Percentiles rank a stretch among this genome's conserved stretches.
Conservation (phyloP, 805 yeast species). For the Zygotorulaspora sp. region DNA sequence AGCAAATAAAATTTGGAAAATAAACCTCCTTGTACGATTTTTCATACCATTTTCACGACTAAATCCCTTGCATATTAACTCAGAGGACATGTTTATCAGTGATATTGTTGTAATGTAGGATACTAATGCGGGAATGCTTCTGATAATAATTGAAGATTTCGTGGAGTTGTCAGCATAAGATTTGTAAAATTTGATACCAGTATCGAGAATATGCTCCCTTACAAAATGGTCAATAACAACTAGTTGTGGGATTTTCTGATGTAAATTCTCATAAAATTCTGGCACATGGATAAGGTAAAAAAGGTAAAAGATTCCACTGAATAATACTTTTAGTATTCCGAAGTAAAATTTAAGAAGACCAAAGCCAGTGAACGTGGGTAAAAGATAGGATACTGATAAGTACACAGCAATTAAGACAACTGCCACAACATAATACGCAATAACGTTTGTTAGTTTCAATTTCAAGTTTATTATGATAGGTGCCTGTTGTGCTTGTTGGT, state of each 20-base stretch:
- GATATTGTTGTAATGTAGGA: constrained; percentile 28
- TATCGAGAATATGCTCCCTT: constrained; percentile 5
- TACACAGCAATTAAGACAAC: constrained; percentile 34
- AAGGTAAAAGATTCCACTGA: constrained; percentile 16
- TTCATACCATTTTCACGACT: constrained; percentile 31
- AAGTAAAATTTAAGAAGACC: constrained; percentile 20
- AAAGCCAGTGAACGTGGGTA: constrained; percentile 47
- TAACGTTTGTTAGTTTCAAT: constrained; percentile 20
- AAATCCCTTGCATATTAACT: constrained; percentile 25
- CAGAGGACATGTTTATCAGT: constrained; percentile 25
- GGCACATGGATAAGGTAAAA: constrained; percentile 10
- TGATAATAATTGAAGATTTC: constrained; percentile 22
- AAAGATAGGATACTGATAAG: constrained; percentile 41
- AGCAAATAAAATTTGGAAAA: constrained; percentile 52
- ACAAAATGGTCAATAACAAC: constrained; percentile 16
- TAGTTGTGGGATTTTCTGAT: constrained; percentile 9
- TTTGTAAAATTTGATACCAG: constrained; percentile 14
- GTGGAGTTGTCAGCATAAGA: constrained; percentile 19
- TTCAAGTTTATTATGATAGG: constrained; percentile 29
- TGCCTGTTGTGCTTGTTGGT: constrained; percentile 22
- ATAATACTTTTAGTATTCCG: constrained; percentile 11
- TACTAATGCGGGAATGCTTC: constrained; percentile 29
- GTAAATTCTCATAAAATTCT: constrained; percentile 3
- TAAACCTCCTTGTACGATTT: constrained; percentile 40
- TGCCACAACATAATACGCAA: constrained; percentile 29